Evolutionary conservation across 2,329 filamentous ascomycete genomes (phyloP).

Genomic region (Colletotrichum lupini): DNA sequence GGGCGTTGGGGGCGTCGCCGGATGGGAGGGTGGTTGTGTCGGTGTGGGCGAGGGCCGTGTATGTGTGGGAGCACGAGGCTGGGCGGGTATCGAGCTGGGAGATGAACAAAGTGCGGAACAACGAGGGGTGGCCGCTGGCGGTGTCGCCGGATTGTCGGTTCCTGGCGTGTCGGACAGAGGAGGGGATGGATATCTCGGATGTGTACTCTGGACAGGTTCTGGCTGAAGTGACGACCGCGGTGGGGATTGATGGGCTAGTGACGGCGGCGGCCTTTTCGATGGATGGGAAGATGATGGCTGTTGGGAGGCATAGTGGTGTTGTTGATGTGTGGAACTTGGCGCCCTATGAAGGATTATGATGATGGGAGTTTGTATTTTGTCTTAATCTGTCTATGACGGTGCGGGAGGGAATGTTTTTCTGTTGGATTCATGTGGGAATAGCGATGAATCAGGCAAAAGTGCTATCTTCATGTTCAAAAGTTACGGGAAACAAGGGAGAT

Average conservation of each 20-base stretch:
- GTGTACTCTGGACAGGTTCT: constrained; percentile 46
- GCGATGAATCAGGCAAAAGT: neutral
- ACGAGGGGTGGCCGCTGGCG: constrained; percentile 54
- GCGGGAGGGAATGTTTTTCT: neutral
- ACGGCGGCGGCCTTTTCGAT: constrained; percentile 50
- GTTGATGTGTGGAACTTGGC: constrained; percentile 47
- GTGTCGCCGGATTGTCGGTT: constrained; percentile 52
- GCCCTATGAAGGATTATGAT: neutral
- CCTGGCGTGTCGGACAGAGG: constrained; percentile 52
- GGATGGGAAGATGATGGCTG: constrained; percentile 43
- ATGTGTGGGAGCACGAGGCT: constrained; percentile 48
- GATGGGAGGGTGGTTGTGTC: constrained; percentile 48
- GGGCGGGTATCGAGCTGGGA: constrained; percentile 49
- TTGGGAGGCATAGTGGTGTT: constrained; percentile 48
- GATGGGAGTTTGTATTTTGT: no score
- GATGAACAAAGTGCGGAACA: constrained; percentile 45
- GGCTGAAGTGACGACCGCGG: constrained; percentile 39
- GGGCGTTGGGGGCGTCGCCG: constrained; percentile 46
- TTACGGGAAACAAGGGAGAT: neutral
- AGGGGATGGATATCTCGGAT: constrained; percentile 54
- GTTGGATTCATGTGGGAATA: neutral
- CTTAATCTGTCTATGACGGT: neutral
- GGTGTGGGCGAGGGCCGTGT: constrained; percentile 51
- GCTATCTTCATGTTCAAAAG: neutral
- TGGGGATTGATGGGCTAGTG: constrained; percentile 40